Percentiles rank a stretch among this genome's conserved stretches.
Evolutionary conservation across 2,329 filamentous ascomycete genomes (phyloP).

Genomic region (Venturia nashicola): DNA sequence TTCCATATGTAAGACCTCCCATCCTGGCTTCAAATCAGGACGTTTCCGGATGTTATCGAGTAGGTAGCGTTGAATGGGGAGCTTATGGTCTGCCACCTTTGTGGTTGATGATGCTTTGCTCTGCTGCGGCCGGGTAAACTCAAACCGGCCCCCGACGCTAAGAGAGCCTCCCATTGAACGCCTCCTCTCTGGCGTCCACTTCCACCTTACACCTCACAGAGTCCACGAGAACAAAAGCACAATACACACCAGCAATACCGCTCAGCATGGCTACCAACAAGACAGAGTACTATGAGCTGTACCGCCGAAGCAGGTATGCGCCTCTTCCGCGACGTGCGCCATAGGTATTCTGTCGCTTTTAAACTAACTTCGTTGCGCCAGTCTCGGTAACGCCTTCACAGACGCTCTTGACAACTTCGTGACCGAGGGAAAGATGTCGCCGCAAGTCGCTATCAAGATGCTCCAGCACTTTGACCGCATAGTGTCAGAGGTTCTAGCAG

Average conservation of each 20-base stretch:
- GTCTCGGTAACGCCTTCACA: conserved; percentile 84
- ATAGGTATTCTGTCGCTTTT: background rate
- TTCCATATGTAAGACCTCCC: conserved; percentile 65
- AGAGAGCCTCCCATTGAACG: background rate
- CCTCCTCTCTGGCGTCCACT: background rate
- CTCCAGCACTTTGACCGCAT: conserved; percentile 89
- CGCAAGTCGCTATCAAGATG: conserved; percentile 97
- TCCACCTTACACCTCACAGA: background rate
- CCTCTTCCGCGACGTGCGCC: background rate
- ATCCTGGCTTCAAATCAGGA: conserved; percentile 10
- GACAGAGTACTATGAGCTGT: conserved; percentile 76
- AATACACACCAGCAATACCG: conserved; percentile 14
- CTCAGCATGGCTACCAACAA: conserved; percentile 15
- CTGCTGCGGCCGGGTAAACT: background rate
- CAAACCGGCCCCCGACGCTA: background rate
- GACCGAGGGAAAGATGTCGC: conserved; percentile 87
- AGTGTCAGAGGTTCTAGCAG: conserved; percentile 80
- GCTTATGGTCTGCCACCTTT: background rate
- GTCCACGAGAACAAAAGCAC: background rate
- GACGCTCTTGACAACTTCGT: conserved; percentile 97
- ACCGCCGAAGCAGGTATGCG: conserved; percentile 86
- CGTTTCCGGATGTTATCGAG: background rate
- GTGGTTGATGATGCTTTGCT: background rate
- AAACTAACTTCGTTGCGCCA: conserved; percentile 27
- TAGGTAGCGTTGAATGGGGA: background rate